Base-by-base conservation (phyloP, 345 rosid genomes). In the Viola odorata region DNA sequence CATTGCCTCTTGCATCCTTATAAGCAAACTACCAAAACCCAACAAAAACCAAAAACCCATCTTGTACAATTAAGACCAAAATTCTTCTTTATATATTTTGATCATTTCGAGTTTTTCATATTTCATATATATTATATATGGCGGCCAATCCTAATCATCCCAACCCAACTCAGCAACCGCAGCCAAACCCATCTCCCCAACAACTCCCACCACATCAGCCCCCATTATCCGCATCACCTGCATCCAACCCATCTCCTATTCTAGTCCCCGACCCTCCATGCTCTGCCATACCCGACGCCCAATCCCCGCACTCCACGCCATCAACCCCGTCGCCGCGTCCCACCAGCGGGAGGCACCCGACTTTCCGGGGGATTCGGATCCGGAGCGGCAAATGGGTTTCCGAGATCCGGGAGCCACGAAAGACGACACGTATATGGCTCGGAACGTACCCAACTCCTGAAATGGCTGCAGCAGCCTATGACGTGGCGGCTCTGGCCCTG, bases 321-420 rank as follows among this genome's bases (percentile, higher is more conserved):
- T 45, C 71, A 1, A 45, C 13, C 14, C 61, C 57, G 12, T 63
- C 76, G 0, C 78, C 77, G 0, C 55, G 71, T 50, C 15, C 64
- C 36, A 36, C 23, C 1, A 49, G 72, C 44, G 76, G 86, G 3
- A 73, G 79, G 55, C 83, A 78, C 7, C 71, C 87, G 3, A 14
- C 3, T 5, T 88, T 71, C 68, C 67, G 80, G 12, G 95, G 96
- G 5, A 77, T 91, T 39, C 68, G 97, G 50, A 62, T 73, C 45
- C 72, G 97, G 64, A 85, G 87, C 36, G 91, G 97, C 8, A 77
- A 85, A 82, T 80, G 88, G 87, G 95, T 87, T 0, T 87, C 95
- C 3, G 95, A 87, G 78, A 83, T 85, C 57, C 73, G 95, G 37
- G 87, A 85, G 79, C 95, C 95, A 23, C 85, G 87, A 60, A 85